Conservation (phyloP, 1,284 basidiomycete genomes). For the Ustilago trichophora region DNA sequence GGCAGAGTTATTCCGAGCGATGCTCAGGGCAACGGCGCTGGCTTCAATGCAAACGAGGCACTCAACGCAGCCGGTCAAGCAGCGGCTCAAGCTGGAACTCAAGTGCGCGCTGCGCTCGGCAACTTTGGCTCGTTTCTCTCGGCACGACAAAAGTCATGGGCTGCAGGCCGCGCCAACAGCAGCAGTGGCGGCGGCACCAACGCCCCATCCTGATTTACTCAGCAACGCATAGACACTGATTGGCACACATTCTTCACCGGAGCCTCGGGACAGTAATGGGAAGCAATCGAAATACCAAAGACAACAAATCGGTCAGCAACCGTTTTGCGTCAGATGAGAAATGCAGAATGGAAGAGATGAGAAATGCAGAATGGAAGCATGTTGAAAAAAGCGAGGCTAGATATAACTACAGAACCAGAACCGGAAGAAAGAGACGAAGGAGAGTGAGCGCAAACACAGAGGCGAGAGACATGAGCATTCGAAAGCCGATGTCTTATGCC, state of each 20-base stretch:
- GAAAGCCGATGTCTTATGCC: constrained; percentile 16
- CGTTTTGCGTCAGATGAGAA: background rate
- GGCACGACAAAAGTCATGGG: constrained; percentile 47
- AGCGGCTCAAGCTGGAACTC: constrained; percentile 56
- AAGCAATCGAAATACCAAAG: background rate
- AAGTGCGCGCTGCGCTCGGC: constrained; percentile 58
- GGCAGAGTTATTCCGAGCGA: constrained; percentile 12
- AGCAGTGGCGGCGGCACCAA: constrained; percentile 2
- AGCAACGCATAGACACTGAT: no score
- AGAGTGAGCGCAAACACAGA: background rate
- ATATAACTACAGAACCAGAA: constrained; percentile 52
- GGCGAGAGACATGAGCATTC: background rate
- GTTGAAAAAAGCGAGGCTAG: constrained; percentile 34
- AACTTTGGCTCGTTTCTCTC: constrained; percentile 61
- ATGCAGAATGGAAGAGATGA: no score
- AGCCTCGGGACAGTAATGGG: background rate
- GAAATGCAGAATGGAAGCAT: constrained; percentile 32
- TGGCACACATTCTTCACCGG: no score
- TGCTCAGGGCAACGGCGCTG: constrained; percentile 4
- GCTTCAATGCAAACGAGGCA: constrained; percentile 37
- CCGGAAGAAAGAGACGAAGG: constrained; percentile 16
- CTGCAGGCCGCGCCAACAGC: constrained; percentile 21
- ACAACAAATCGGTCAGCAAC: no score
- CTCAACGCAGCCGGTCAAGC: constrained; percentile 44
- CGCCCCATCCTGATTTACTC: background rate